A percentile compares a stretch with the other conserved stretches of the same genome.
Conservation (phyloP, 2,329 filamentous ascomycete species). For the Ambrosiella xylebori region DNA sequence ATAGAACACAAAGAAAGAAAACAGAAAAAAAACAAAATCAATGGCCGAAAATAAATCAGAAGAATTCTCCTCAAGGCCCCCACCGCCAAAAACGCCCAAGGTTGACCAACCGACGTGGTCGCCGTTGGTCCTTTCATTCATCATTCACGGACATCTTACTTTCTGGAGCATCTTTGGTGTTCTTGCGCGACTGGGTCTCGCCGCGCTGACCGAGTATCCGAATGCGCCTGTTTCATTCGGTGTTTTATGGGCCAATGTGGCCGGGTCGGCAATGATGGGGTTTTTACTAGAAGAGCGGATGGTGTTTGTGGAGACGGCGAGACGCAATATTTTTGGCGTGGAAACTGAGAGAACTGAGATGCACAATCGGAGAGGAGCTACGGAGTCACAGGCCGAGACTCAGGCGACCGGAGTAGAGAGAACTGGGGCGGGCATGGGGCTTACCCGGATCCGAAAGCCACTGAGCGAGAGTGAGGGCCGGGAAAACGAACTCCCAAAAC, state of each 20-base stretch:
- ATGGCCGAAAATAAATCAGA: slow-evolving; percentile 3
- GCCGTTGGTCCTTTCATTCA: slow-evolving; percentile 18
- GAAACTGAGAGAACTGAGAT: background rate
- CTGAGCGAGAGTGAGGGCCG: slow-evolving; percentile 10
- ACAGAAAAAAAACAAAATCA: background rate
- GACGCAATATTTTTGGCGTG: background rate
- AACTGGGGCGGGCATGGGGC: background rate
- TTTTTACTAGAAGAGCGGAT: slow-evolving; percentile 65
- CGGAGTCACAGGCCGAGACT: slow-evolving; percentile 1
- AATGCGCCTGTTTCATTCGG: slow-evolving; percentile 57
- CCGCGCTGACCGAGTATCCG: slow-evolving; percentile 63
- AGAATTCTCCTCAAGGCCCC: background rate
- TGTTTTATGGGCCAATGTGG: slow-evolving; percentile 76
- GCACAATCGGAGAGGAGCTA: background rate
- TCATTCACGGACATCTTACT: slow-evolving; percentile 65
- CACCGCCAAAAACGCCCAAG: background rate
- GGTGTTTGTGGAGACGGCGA: slow-evolving; percentile 38
- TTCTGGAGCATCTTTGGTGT: slow-evolving; percentile 77
- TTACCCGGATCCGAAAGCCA: background rate
- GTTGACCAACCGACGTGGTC: background rate
- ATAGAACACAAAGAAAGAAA: background rate
- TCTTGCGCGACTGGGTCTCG: slow-evolving; percentile 62
- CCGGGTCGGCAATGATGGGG: slow-evolving; percentile 66
- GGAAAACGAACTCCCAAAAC: background rate
- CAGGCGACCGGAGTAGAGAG: background rate